Percentiles rank a stretch among this genome's conserved stretches.
Conservation (phyloP, 2,329 filamentous ascomycete genomes). For the Alternaria longipes region DNA sequence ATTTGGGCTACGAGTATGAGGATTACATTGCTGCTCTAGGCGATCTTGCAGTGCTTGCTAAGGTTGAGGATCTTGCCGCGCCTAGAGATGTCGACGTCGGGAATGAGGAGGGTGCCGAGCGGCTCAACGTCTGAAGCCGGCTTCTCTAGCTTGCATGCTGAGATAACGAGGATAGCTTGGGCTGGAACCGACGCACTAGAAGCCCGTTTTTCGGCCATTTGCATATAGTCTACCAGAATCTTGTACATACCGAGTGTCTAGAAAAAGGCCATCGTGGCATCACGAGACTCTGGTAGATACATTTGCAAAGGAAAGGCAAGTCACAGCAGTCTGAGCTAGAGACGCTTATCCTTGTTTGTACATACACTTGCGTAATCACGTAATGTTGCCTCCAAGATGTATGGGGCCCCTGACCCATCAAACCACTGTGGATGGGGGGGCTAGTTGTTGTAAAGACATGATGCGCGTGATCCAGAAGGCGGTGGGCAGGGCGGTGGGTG, state of each 20-base stretch:
- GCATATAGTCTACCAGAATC: constrained; percentile 25
- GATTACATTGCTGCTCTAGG: constrained; percentile 46
- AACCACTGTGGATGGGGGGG: not conserved
- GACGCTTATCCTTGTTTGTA: constrained; percentile 11
- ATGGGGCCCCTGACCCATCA: not conserved
- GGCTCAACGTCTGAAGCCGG: not conserved
- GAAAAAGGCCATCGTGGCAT: not conserved
- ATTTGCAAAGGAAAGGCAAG: not conserved
- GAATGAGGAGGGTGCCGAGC: not conserved
- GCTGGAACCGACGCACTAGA: not conserved
- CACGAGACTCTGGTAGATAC: not conserved
- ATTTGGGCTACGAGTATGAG: constrained; percentile 45
- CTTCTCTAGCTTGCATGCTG: no score
- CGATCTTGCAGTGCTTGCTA: constrained; percentile 40
- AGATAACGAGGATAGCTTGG: constrained; percentile 1
- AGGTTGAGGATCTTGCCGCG: constrained; percentile 39
- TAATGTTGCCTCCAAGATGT: not conserved
- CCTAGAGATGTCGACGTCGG: constrained; percentile 12
- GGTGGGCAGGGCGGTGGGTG: not conserved
- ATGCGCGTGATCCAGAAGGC: constrained; percentile 13
- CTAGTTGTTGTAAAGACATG: constrained; percentile 6
- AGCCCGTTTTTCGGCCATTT: constrained; percentile 27
- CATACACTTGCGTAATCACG: constrained; percentile 31
- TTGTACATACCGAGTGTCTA: constrained; percentile 9
- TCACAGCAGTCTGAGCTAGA: not conserved